Percentiles rank a stretch among this genome's conserved stretches.
These are phyloP conservation scores for Colletotrichum tanaceti DNA, from an alignment of 2,329 filamentous ascomycete species.

Conservation along the genomic window DNA sequence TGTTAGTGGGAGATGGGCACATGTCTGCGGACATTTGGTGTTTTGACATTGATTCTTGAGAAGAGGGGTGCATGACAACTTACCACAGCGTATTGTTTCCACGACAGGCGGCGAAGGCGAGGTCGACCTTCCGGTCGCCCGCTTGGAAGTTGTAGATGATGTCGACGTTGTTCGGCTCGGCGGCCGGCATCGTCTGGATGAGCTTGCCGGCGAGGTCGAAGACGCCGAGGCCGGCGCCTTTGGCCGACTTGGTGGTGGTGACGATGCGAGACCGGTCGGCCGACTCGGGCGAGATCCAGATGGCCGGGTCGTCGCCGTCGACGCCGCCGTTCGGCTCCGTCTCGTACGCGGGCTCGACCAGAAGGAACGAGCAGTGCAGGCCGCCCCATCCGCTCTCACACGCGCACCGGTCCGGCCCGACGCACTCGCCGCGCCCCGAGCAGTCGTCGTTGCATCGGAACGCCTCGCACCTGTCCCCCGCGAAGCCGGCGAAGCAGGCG, in stretches of 20 bases:
- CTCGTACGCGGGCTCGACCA: conserved; percentile 55
- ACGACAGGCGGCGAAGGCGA: conserved; percentile 63
- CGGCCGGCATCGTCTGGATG: conserved; percentile 57
- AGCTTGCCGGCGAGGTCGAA: conserved; percentile 62
- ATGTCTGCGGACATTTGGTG: too few relatives aligned
- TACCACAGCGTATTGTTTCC: conserved; percentile 65
- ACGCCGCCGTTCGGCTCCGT: conserved; percentile 57
- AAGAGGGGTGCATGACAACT: conserved; percentile 44
- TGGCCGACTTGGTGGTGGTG: conserved; percentile 63
- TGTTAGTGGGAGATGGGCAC: not conserved
- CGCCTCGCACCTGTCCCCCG: conserved; percentile 49
- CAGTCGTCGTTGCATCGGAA: conserved; percentile 56
- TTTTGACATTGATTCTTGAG: too few relatives aligned
- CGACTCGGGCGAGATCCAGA: conserved; percentile 58
- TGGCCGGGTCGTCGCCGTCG: conserved; percentile 61
- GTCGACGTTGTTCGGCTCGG: conserved; percentile 66
- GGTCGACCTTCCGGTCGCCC: conserved; percentile 57
- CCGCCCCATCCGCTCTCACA: conserved; percentile 59
- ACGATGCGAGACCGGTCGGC: conserved; percentile 60
- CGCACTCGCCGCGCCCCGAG: conserved; percentile 55
- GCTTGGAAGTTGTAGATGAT: conserved; percentile 62
- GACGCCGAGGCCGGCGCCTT: conserved; percentile 60
- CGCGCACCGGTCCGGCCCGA: conserved; percentile 55
- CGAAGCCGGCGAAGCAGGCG: conserved; percentile 58
- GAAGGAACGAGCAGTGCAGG: conserved; percentile 58